Conservation (phyloP, 495 filamentous ascomycete genomes). For the Annulohypoxylon stygium region DNA sequence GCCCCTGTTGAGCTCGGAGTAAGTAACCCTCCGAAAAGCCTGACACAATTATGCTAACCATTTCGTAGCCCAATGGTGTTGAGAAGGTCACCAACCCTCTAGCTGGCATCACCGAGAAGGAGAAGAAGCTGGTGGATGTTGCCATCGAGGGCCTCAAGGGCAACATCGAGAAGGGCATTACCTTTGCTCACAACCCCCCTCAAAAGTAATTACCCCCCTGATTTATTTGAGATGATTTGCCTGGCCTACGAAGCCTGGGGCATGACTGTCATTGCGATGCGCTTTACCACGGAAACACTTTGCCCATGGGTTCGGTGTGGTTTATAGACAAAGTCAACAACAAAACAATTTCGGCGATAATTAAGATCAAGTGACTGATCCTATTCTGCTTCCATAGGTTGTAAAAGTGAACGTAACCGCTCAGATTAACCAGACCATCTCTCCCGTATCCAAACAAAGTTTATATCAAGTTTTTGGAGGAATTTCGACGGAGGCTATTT, state of each 20-base stretch:
- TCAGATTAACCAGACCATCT: conserved; percentile 17
- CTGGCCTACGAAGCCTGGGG: conserved; percentile 20
- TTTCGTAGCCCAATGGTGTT: conserved; percentile 77
- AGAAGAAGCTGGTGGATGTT: conserved; percentile 86
- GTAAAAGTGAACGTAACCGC: conserved; percentile 47
- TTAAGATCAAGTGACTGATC: conserved; percentile 54
- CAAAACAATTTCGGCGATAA: conserved; percentile 42
- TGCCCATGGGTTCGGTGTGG: conserved; percentile 39
- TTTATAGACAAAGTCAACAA: conserved; percentile 55
- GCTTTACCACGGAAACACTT: conserved; percentile 34
- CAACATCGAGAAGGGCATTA: conserved; percentile 94
- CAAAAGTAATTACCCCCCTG: conserved; percentile 63
- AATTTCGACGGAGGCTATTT: conserved; percentile 6
- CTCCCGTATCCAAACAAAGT: conserved; percentile 28
- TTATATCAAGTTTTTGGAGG: conserved; percentile 10
- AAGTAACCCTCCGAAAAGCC: conserved; percentile 56
- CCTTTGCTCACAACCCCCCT: conserved; percentile 86
- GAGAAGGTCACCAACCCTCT: conserved; percentile 87
- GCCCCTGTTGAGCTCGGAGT: conserved; percentile 94
- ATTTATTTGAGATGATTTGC: conserved; percentile 43
- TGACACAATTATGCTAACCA: conserved; percentile 51
- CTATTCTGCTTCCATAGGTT: conserved; percentile 52
- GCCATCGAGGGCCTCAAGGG: conserved; percentile 80
- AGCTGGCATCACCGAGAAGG: conserved; percentile 76
- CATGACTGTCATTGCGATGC: conserved; percentile 37